Base-by-base conservation (phyloP, 1,139 yeast species). In the Saccharomyces hybrid region DNA sequence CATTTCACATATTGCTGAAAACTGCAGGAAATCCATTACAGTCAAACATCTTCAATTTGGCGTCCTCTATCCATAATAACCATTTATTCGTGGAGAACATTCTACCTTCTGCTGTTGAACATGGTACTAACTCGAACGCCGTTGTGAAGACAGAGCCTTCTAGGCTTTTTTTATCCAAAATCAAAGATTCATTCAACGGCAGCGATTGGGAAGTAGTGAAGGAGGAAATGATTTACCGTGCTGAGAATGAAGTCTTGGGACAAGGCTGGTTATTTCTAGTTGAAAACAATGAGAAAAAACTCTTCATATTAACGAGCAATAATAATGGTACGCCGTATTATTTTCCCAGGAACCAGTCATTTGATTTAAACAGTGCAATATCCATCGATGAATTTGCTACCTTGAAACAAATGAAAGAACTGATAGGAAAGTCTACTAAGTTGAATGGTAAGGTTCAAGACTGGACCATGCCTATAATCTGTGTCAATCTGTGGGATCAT, bases 321-420 rank as follows among this genome's bases (percentile, higher is more conserved):
- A 85, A 88, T 67, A 93, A 95, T 59, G 99, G 99, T 51, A 82
- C 97, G 1, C 98, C 99, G 27, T 88, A 88, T 69, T 82, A 82
- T 63, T 83, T 81, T 67, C 84, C 86, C 46, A 83, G 91, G 63
- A 81, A 84, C 65, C 96, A 89, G 72, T 70, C 80, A 4, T 71
- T 84, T 51, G 97, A 91, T 69, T 75, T 93, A 64, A 89, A 87
- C 69, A 59, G 61, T 13, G 83, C 88, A 11, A 77, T 86, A 38
- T 80, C 78, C 55, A 80, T 80, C 57, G 73, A 73, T 4, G 83
- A 80, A 58, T 82, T 71, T 61, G 76, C 77, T 48, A 71, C 71
- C 53, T 73, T 84, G 62, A 72, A 75, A 48, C 71, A 74, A 51
- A 71, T 83, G 56, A 77, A 78, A 56, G 74, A 75, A 57, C 71